phyloP scores from a whole-genome alignment of 2,329 filamentous ascomycete species.

The Fusarium illudens region DNA sequence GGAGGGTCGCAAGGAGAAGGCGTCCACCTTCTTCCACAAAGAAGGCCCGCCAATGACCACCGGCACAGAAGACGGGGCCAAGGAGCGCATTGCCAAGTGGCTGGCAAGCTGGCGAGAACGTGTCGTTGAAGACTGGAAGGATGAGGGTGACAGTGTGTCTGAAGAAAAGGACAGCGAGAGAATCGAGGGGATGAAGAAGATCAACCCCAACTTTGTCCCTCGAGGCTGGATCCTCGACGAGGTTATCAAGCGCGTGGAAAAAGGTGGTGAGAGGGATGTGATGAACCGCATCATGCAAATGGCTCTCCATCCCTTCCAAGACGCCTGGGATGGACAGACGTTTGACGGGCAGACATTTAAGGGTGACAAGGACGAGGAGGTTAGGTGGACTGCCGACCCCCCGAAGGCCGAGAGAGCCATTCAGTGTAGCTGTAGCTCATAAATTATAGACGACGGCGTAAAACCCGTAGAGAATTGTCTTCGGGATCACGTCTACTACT shows the following conservation, averaged over 20 bases:
- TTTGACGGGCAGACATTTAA: conserved; percentile 60
- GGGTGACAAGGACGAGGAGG: conserved; percentile 76
- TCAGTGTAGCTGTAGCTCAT: conserved; percentile 97
- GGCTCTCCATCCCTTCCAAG: conserved; percentile 84
- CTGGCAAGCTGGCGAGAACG: conserved; percentile 79
- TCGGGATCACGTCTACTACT: conserved; percentile 12
- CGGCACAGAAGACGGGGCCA: conserved; percentile 69
- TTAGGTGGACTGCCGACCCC: conserved; percentile 85
- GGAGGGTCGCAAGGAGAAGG: conserved; percentile 67
- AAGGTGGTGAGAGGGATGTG: conserved; percentile 81
- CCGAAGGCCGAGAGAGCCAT: conserved; percentile 79
- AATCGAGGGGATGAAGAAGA: conserved; percentile 77
- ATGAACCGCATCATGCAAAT: conserved; percentile 82
- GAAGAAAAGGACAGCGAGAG: conserved; percentile 67
- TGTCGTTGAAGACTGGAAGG: conserved; percentile 79
- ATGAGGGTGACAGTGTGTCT: conserved; percentile 50
- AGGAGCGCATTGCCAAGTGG: conserved; percentile 78
- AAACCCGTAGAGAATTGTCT: neutral
- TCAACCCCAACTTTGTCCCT: conserved; percentile 94
- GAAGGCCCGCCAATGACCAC: conserved; percentile 69
- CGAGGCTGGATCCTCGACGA: conserved; percentile 94
- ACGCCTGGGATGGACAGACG: conserved; percentile 69
- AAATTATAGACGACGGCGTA: conserved; percentile 28
- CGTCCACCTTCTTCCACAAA: conserved; percentile 80
- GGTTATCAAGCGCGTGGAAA: conserved; percentile 87